Evolutionary conservation across 1,284 basidiomycete species (phyloP).

Genomic region (Blastosporella zonata): DNA sequence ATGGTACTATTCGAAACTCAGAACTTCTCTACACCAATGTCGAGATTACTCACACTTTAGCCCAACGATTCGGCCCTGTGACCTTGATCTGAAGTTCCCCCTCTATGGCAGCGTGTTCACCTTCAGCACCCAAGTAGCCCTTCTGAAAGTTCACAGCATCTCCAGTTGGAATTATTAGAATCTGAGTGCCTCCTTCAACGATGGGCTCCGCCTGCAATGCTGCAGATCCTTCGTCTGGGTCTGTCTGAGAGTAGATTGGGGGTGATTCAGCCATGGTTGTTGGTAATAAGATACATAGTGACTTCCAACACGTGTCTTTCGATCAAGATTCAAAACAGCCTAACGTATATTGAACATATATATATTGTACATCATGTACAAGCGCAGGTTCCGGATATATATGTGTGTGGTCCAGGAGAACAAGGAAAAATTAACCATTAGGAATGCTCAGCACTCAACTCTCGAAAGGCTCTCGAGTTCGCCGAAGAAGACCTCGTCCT

Average conservation of each 20-base stretch:
- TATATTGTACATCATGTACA: slow-evolving; percentile 16
- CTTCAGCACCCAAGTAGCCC: slow-evolving; percentile 75
- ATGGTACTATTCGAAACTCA: slow-evolving; percentile 48
- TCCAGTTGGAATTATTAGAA: slow-evolving; percentile 64
- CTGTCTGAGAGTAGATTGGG: slow-evolving; percentile 44
- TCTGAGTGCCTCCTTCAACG: slow-evolving; percentile 40
- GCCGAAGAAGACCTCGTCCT: slow-evolving; percentile 64
- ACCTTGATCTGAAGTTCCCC: slow-evolving; percentile 81
- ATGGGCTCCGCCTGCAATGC: slow-evolving; percentile 10
- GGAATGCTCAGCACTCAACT: slow-evolving; percentile 44
- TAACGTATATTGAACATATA: no score
- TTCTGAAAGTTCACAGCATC: slow-evolving; percentile 74
- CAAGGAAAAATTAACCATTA: slow-evolving; percentile 19
- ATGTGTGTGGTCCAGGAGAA: slow-evolving; percentile 13
- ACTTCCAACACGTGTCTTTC: slow-evolving; percentile 3
- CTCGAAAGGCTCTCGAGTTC: slow-evolving; percentile 75
- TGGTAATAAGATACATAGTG: slow-evolving; percentile 8
- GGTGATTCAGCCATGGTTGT: slow-evolving; percentile 39
- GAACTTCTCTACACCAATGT: slow-evolving; percentile 9
- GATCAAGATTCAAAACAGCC: background rate
- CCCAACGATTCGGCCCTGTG: slow-evolving; percentile 53
- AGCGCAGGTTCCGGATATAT: slow-evolving; percentile 24
- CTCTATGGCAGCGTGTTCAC: slow-evolving; percentile 74
- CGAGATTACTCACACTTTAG: slow-evolving; percentile 56
- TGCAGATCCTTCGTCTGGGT: slow-evolving; percentile 25